Evolutionary conservation across 768 basidiomycete species (phyloP).

Genomic region (Auriscalpium microsporum): DNA sequence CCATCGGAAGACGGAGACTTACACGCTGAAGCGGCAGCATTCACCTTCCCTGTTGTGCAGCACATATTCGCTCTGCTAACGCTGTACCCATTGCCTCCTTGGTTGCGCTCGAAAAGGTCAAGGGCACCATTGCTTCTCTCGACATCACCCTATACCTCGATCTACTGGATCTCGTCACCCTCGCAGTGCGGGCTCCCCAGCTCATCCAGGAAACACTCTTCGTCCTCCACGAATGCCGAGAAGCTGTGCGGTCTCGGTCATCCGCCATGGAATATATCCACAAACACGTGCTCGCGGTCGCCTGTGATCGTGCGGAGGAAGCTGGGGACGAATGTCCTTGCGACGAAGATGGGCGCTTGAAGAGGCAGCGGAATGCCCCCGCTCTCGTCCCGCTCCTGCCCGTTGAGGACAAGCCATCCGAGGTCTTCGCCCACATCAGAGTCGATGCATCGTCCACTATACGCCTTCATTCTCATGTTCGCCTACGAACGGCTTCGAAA

Average conservation of each 20-base stretch:
- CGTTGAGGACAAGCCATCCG: slow-evolving; percentile 11
- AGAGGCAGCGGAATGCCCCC: slow-evolving; percentile 36
- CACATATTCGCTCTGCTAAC: slow-evolving; percentile 46
- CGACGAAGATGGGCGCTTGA: slow-evolving; percentile 49
- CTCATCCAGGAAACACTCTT: slow-evolving; percentile 54
- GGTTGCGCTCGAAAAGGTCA: slow-evolving; percentile 50
- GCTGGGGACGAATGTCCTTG: slow-evolving; percentile 61
- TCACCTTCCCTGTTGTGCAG: slow-evolving; percentile 29
- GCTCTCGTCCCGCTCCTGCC: slow-evolving; percentile 25
- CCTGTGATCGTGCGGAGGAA: slow-evolving; percentile 59
- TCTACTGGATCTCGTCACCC: slow-evolving; percentile 40
- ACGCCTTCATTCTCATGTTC: slow-evolving; percentile 58
- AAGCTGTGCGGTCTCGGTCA: slow-evolving; percentile 14
- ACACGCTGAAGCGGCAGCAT: slow-evolving; percentile 21
- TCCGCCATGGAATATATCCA: slow-evolving; percentile 36
- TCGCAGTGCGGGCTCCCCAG: slow-evolving; percentile 42
- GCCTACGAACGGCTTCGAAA: slow-evolving; percentile 50
- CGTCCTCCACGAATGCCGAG: slow-evolving; percentile 45
- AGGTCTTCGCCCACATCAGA: slow-evolving; percentile 44
- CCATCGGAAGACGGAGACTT: slow-evolving; percentile 30
- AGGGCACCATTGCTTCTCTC: slow-evolving; percentile 34
- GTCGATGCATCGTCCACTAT: slow-evolving; percentile 43
- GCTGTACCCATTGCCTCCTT: slow-evolving; percentile 45
- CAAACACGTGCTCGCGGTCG: slow-evolving; percentile 47
- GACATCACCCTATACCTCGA: slow-evolving; percentile 39